Conservation (phyloP, 148 eudicot species). For the Tetragonia tetragonoides region DNA sequence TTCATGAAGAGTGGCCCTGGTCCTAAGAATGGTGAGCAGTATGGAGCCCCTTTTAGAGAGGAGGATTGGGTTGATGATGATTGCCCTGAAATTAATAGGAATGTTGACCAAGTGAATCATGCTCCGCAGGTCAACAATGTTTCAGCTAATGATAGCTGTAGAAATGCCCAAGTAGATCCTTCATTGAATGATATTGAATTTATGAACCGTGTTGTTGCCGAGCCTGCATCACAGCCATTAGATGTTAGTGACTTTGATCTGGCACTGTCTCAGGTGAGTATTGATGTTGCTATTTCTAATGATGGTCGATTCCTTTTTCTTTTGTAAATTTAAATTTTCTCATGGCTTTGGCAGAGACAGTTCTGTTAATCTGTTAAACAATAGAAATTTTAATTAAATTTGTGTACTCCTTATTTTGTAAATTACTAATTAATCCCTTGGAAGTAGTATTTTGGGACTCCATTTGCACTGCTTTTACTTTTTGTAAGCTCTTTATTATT, state of each 20-base stretch:
- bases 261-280: conserved; percentile 35
- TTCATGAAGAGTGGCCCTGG: conserved; percentile 97
- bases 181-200: conserved; percentile 39
- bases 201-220: conserved; percentile 35
- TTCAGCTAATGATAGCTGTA: conserved; percentile 14
- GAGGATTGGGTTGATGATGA: conserved; percentile 88
- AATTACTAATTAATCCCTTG: not conserved
- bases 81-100: conserved; percentile 18
- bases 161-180: conserved; percentile 21
- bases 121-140: conserved; percentile 24
- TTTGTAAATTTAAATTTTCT: not conserved
- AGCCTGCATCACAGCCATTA: conserved; percentile 29
- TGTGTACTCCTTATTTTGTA: not conserved
- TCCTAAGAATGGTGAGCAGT: conserved; percentile 96
- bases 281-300: not conserved
- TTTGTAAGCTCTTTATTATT: not conserved
- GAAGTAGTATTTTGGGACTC: not conserved
- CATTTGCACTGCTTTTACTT: not conserved
- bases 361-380: not conserved
- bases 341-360: not conserved
- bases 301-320: not conserved
- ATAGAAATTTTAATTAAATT: not conserved
- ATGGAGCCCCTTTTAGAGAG: conserved; percentile 91
- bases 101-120: conserved; percentile 24
- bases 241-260: conserved; percentile 18